Base-by-base conservation (phyloP, 2,329 filamentous ascomycete genomes). In the Penicillium sp. region DNA sequence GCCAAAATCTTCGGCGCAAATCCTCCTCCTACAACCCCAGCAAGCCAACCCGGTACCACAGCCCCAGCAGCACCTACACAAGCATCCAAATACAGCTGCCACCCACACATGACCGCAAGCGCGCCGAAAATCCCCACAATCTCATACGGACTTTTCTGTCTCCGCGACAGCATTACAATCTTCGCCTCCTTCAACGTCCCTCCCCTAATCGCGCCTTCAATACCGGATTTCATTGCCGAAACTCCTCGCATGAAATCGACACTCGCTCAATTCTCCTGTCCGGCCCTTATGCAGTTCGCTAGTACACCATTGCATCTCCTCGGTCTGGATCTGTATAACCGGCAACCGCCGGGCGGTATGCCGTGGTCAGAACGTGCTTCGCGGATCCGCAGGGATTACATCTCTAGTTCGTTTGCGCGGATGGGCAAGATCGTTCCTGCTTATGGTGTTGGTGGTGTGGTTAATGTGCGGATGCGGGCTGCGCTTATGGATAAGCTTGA, bases 111-210 rank as follows among this genome's bases (percentile, higher is more conserved):
- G 55, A 47, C 63, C 54, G 44, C 65, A 52, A 45, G 27, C 65
- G 78, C 48, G 62, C 79, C 60, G 4, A 69, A 67, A 51, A 88
- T 96, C 0, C 87, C 90, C 0, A 75, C 86, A 31, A 80, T 88
- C 1, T 90, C 87, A 9, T 95, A 92, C 75, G 79, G 82, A 1
- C 84, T 96, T 56, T 97, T 96, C 79, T 87, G 90, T 3, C 71
- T 89, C 54, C 87, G 93, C 66, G 93, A 97, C 77, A 91, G 88
- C 75, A 78, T 96, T 60, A 96, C 93, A 51, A 92, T 96, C 67
- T 96, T 96, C 73, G 91, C 91, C 4, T 90, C 87, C 13, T 98
- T 97, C 82, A 97, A 97, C 71, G 79, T 96, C 2, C 93, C 93
- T 0, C 85, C 90, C 0, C 70, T 95, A 2, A 80, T 97, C 10